Base-by-base conservation (phyloP, 768 basidiomycete genomes). In the Cubamyces sp. region DNA sequence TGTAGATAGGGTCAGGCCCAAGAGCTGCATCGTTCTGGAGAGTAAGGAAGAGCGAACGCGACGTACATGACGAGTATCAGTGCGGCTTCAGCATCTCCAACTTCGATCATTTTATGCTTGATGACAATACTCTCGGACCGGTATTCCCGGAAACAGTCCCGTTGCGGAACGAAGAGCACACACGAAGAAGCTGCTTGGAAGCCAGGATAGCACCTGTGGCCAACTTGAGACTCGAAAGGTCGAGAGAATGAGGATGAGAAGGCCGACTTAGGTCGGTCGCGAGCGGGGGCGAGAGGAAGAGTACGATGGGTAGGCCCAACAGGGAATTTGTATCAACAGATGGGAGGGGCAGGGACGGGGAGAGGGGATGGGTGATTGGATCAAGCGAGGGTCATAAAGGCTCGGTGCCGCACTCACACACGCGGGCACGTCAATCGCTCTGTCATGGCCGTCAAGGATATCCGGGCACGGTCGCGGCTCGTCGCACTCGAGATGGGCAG, bases 111-210 rank as follows among this genome's bases (percentile, higher is more conserved):
- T 30, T 46, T 47, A 56, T 25, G 54, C n/a, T 46, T 5, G 54
- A 56, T 28, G 14, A 37, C 21, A 45, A n/a, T 12, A 14, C 34
- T 28, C 54, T 56, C 54, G 54, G 54, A 6, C 54, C 54, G 54
- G 45, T 43, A 46, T 56, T 23, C n/a, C 43, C 43, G 43, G 54
- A 18, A 2, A 56, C 28, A 43, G 26, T 19, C 54, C 42, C 41
- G 28, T 25, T 55, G 12, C 41, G 54, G 54, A 55, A 28, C 42
- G 26, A 43, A 42, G 18, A 45, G 30, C 34, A 19, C 42, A 21
- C 28, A 45, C 21, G 39, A 21, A 28, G 30, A 15, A 11, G 14
- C 43, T 9, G 54, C 18, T 30, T 28, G 30, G 54, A 18, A 56
- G 54, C 54, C 54, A 56, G 54, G 28, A 43, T 56, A 42, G 54